Percentiles rank a stretch among this genome's conserved stretches.
phyloP scores from a whole-genome alignment of 179 eudicot genomes.

The Nepenthes alata region DNA sequence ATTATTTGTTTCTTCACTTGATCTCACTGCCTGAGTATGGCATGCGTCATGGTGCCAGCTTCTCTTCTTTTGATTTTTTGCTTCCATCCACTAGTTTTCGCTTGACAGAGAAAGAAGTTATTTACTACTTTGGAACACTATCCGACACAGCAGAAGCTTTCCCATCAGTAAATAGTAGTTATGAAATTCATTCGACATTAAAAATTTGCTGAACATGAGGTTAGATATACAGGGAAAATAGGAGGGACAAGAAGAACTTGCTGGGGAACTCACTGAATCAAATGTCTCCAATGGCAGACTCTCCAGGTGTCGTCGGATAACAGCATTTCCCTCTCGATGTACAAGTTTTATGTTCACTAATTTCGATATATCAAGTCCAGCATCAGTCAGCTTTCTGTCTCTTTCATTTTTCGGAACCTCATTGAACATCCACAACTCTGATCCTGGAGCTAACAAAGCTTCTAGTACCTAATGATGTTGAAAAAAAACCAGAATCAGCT shows the following conservation, averaged over 20 bases:
- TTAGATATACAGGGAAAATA: background rate
- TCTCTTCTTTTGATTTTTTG: no score
- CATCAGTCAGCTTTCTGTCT: conserved; percentile 67
- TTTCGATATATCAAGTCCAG: conserved; percentile 67
- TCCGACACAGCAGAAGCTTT: no score
- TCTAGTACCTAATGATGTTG: conserved; percentile 49
- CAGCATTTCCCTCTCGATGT: conserved; percentile 89
- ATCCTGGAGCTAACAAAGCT: conserved; percentile 69
- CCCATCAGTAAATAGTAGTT: no score
- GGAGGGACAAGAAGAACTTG: background rate
- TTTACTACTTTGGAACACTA: no score
- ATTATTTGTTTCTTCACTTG: no score
- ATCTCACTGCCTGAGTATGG: no score
- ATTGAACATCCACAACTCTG: conserved; percentile 93
- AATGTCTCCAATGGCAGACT: conserved; percentile 79
- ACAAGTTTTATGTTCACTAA: conserved; percentile 58
- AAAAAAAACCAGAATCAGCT: background rate
- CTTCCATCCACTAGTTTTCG: no score
- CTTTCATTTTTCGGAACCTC: conserved; percentile 76
- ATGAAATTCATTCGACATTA: no score
- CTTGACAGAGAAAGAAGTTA: no score
- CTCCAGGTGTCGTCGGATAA: conserved; percentile 70
- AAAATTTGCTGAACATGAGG: no score
- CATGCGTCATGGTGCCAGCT: no score
- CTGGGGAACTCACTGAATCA: conserved; percentile 66